phyloP scores from a whole-genome alignment of 1,284 basidiomycete species.

The Trichosporon ovoides region DNA sequence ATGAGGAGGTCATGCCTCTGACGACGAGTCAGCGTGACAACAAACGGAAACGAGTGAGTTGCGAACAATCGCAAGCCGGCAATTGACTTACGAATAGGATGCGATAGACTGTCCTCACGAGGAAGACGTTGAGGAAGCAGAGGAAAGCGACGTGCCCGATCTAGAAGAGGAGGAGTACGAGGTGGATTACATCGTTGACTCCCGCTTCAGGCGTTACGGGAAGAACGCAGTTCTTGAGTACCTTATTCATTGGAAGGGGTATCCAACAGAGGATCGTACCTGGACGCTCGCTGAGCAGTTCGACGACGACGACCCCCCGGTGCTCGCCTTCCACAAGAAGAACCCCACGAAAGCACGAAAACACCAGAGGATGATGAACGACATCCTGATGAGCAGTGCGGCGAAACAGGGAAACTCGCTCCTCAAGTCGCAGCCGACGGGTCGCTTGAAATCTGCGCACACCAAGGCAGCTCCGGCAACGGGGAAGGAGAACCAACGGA shows the following conservation, averaged over 20 bases:
- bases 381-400: not conserved
- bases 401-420: no score
- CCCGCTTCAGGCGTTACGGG: slow-evolving; percentile 22
- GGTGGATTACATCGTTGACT: slow-evolving; percentile 41
- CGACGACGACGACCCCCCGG: slow-evolving; percentile 46
- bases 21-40: not conserved
- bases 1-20: slow-evolving; percentile 10
- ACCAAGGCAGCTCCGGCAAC: not conserved
- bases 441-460: not conserved
- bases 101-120: not conserved
- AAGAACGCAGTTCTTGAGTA: slow-evolving; percentile 30
- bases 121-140: no score
- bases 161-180: slow-evolving; percentile 39
- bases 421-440: not conserved
- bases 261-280: slow-evolving; percentile 27
- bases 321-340: slow-evolving; percentile 30
- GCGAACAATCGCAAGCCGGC: no score
- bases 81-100: not conserved
- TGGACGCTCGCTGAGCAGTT: slow-evolving; percentile 39
- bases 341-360: slow-evolving; percentile 28
- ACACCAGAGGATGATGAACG: slow-evolving; percentile 6
- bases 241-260: slow-evolving; percentile 40
- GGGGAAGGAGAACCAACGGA: slow-evolving; percentile 5
- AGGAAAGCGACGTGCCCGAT: slow-evolving; percentile 9
- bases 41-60: slow-evolving; percentile 9